Evolutionary conservation across 1,139 yeast genomes (phyloP), one percentile per base, ranked within the genome.

Genomic region (Pichia sp.): DNA sequence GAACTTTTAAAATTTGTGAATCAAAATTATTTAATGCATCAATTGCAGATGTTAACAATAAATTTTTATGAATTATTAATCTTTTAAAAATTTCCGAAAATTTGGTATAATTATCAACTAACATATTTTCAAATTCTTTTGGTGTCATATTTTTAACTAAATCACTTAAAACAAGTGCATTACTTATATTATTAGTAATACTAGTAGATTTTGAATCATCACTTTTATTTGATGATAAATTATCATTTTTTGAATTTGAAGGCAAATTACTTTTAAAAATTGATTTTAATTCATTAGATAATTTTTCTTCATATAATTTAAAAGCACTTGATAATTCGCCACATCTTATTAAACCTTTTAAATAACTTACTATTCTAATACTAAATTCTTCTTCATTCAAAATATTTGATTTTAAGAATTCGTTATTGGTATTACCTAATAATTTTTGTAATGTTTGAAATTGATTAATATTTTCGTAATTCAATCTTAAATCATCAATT

Each of bases 1-100:
- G 64, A 46, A 37, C 68, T 56, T 27, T 73, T 39, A 58, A 48
- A 24, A 55, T 42, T 8, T 51, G 51, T 3, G 55, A 47, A 42
- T 60, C 60, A 12, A 58, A 52, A 10, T 62, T 60, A 11, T 58
- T 67, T 25, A 78, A 62, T 23, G 75, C 68, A 24, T 80, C 78
- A 30, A 89, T 68, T 0, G 95, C 81, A 46, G 86, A 62, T 54
- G 87, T 95, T 23, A 92, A 69, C 30, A 92, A 63, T 5, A 86
- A 57, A 59, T 87, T 87, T 59, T 90, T 95, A 50, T 90, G 97
- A 3, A 77, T 69, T 1, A 86, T 77, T 26, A 90, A 67, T 44
- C 96, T 71, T 49, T 92, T 70, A 37, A 90, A 69, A 28, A 90
- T 79, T 55, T 83, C 90, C 0, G 89, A 77, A 6, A 87, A 69